These are phyloP conservation scores for Entomortierella beljakovae DNA, from an alignment of 192 early-diverging fungal species.

Conservation along the genomic window DNA sequence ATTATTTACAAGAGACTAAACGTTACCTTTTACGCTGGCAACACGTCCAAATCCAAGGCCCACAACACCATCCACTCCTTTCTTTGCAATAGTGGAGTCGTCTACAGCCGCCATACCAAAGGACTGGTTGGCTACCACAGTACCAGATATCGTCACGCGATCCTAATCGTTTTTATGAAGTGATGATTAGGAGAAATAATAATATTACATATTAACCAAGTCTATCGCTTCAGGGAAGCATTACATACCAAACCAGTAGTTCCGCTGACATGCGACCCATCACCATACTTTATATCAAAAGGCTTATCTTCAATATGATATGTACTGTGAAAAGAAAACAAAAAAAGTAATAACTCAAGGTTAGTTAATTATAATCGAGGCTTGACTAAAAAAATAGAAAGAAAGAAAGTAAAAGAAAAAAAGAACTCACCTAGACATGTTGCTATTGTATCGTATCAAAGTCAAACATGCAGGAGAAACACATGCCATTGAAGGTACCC, in stretches of 20 bases:
- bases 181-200: too few relatives aligned
- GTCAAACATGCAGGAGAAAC: constrained; percentile 19
- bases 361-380: too few relatives aligned
- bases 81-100: constrained; percentile 49
- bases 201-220: too few relatives aligned
- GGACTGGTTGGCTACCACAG: constrained; percentile 29
- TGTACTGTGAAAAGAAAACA: background rate
- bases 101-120: constrained; percentile 42
- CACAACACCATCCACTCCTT: constrained; percentile 42
- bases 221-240: too few relatives aligned
- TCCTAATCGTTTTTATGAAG: too few relatives aligned
- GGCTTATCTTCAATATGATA: constrained; percentile 26
- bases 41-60: constrained; percentile 38
- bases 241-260: constrained; percentile 24
- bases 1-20: background rate
- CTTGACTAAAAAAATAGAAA: too few relatives aligned
- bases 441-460: constrained; percentile 24
- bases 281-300: constrained; percentile 39
- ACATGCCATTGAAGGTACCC: constrained; percentile 37
- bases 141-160: constrained; percentile 14
- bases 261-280: constrained; percentile 42
- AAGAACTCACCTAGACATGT: constrained; percentile 31
- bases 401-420: too few relatives aligned
- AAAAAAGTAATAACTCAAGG: too few relatives aligned
- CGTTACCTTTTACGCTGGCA: constrained; percentile 35